Evolutionary conservation across 768 basidiomycete species (phyloP).

Genomic region (Dentipellis fragilis): DNA sequence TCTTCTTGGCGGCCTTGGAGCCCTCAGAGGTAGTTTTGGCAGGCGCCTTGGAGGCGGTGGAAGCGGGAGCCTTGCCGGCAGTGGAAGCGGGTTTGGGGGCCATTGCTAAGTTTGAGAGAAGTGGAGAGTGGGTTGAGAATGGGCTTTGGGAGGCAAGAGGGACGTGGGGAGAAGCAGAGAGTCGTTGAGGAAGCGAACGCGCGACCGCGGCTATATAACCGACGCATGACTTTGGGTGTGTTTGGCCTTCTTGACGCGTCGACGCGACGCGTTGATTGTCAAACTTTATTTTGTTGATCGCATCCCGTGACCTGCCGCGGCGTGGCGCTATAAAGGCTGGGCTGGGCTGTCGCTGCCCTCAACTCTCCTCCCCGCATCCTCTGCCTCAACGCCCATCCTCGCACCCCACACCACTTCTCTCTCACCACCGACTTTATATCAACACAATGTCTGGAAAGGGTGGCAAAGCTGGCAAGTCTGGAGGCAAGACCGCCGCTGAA

Average conservation of each 20-base stretch:
- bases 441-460: conserved; percentile 52
- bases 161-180: conserved; percentile 8
- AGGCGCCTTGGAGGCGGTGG: conserved; percentile 50
- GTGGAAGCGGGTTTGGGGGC: conserved; percentile 74
- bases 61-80: conserved; percentile 74
- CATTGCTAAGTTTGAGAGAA: conserved; percentile 43
- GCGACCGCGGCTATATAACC: conserved; percentile 7
- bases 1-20: conserved; percentile 51
- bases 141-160: conserved; percentile 6
- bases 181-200: conserved; percentile 7
- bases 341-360: neutral
- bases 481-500: conserved; percentile 35
- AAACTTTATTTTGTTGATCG: conserved; percentile 23
- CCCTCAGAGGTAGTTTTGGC: conserved; percentile 37
- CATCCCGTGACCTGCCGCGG: conserved; percentile 1
- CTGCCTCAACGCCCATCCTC: conserved; percentile 10
- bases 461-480: conserved; percentile 21
- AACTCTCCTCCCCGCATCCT: neutral
- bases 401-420: conserved; percentile 2
- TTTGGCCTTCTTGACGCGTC: conserved; percentile 23
- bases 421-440: conserved; percentile 21
- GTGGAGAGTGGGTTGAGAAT: conserved; percentile 36
- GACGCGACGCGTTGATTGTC: conserved; percentile 22
- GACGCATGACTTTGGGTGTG: conserved; percentile 12
- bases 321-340: conserved; percentile 20